Base-by-base conservation (phyloP, 805 yeast genomes). In the Ogataea saltuana region DNA sequence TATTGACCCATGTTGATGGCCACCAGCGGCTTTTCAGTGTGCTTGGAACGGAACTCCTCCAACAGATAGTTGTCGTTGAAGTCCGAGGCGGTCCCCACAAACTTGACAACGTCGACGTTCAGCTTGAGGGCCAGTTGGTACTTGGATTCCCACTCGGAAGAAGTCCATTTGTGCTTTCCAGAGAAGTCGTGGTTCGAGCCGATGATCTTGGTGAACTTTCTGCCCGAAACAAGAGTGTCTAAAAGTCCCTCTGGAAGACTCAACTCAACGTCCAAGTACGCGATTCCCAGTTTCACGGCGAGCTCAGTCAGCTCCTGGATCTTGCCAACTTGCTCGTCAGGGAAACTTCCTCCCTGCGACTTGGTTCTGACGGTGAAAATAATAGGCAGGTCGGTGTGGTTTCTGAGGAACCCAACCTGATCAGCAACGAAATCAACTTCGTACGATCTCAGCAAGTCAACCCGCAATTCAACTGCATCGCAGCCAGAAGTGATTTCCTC, bases 301-400 rank as follows among this genome's bases (percentile, higher is more conserved):
- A 84, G 67, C 27, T 63, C 56, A 40, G 78, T 70, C 45, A 89
- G 73, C 12, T 65, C 60, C 46, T 70, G 74, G 44, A 87, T 74
- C 16, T 65, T 56, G 4, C 63, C 72, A 20, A 58, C 54, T 11
- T 76, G 79, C 7, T 68, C 68, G 56, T 85, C 88, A 1, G 85
- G 85, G 67, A 88, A 86, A 32, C 69, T 61, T 18, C 97, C 97
- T 37, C 97, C 97, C 66, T 89, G 96, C 3, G 81, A 68, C 51
- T 68, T 59, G 1, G 95, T 85, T 61, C 95, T 78, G 3, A 89
- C 69, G 2, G 96, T 88, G 68, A 79, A 87, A 41, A 91, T 75
- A 32, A 90, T 81, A 29, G 98, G 97, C 41, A 88, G 65, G 25
- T 70, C 67, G 12, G 85, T 72, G 36, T 73, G 72, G 59, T 75